phyloP scores from a whole-genome alignment of 495 filamentous ascomycete species.

The Niebla homalea region DNA sequence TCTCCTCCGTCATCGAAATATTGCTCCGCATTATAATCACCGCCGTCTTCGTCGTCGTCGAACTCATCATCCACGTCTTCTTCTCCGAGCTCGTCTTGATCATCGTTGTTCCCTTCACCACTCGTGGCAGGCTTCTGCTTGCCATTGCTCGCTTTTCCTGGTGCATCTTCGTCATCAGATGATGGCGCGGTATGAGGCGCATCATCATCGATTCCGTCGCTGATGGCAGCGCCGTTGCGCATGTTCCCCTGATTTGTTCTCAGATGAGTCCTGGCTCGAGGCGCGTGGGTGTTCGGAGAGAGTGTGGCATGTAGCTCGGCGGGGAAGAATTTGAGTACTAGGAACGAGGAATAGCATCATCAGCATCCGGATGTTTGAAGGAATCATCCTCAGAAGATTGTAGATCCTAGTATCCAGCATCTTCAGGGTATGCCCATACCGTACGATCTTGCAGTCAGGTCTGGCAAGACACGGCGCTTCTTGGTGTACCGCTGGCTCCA shows the following conservation, averaged over 20 bases:
- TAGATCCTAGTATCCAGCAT: not conserved
- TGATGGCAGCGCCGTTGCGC: not conserved
- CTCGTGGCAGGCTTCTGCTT: slow-evolving; percentile 31
- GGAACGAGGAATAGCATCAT: not conserved
- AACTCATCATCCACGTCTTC: slow-evolving; percentile 45
- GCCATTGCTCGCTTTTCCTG: slow-evolving; percentile 32
- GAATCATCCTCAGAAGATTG: no score
- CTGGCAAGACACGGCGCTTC: slow-evolving; percentile 37
- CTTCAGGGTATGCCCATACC: slow-evolving; percentile 26
- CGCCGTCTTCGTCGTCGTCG: slow-evolving; percentile 42
- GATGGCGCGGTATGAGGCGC: not conserved
- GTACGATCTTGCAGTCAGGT: slow-evolving; percentile 35
- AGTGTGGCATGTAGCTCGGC: slow-evolving; percentile 40
- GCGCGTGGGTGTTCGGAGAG: slow-evolving; percentile 22
- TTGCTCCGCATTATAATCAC: slow-evolving; percentile 51
- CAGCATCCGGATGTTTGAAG: not conserved
- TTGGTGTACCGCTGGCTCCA: slow-evolving; percentile 44
- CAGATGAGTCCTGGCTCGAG: slow-evolving; percentile 1
- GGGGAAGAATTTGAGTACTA: slow-evolving; percentile 45
- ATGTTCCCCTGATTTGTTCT: slow-evolving; percentile 16
- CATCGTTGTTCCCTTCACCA: slow-evolving; percentile 25
- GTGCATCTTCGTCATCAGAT: not conserved
- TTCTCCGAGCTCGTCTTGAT: slow-evolving; percentile 28
- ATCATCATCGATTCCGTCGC: not conserved
- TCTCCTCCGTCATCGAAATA: slow-evolving; percentile 55